Conservation (phyloP, 176 grass and related monocot genomes). For the Secale cereale region DNA sequence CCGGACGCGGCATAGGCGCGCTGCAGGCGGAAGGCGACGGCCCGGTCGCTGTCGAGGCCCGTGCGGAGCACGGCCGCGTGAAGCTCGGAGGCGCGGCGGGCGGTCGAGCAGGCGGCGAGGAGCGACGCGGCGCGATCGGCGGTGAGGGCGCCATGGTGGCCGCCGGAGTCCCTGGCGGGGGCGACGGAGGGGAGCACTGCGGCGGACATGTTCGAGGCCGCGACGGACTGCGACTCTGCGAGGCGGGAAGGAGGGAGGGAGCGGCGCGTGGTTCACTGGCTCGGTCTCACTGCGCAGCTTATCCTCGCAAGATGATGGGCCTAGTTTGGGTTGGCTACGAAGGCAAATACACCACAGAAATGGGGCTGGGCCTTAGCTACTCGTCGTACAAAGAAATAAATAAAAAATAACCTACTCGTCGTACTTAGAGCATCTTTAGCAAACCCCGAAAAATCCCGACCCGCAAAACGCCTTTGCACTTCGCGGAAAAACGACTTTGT, state of each 20-base stretch:
- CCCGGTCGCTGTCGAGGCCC: conserved; percentile 38
- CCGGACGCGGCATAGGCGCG: conserved; percentile 60
- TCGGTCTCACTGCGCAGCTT: conserved; percentile 13
- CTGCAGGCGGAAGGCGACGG: conserved; percentile 77
- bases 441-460: too few species aligned
- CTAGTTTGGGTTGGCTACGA: neutral
- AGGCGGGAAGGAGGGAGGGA: neutral
- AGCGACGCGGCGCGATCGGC: conserved; percentile 41
- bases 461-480: too few species aligned
- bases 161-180: neutral
- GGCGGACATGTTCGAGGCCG: conserved; percentile 23
- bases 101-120: conserved; percentile 42
- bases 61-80: conserved; percentile 64
- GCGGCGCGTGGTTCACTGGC: neutral
- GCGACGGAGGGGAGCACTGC: conserved; percentile 1
- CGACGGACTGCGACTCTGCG: conserved; percentile 26
- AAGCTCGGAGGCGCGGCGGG: conserved; percentile 50
- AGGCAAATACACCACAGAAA: neutral
- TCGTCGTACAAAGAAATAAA: too few species aligned
- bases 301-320: conserved; percentile 20
- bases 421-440: too few species aligned
- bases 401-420: too few species aligned
- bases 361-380: too few species aligned
- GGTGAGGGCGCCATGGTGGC: conserved; percentile 7
- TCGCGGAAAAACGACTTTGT: too few species aligned